A percentile compares a stretch with the other conserved stretches of the same genome.
Conservation (phyloP, 1,284 basidiomycete genomes). For the Fomes fomentarius region DNA sequence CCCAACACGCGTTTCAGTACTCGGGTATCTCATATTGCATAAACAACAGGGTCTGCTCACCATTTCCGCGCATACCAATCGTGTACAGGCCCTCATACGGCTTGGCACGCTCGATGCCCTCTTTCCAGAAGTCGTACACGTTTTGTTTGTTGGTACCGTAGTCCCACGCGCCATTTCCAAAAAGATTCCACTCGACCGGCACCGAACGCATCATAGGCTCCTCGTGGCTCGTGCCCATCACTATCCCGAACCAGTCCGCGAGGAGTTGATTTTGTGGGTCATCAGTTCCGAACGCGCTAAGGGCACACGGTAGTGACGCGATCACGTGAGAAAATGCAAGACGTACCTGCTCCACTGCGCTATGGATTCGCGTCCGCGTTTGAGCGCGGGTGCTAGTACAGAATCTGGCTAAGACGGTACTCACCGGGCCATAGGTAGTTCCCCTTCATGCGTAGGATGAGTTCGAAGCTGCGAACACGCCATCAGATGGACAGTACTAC, state of each 20-base stretch:
- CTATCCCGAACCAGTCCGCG: slow-evolving; percentile 70
- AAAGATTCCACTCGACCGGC: slow-evolving; percentile 61
- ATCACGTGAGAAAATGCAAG: slow-evolving; percentile 2
- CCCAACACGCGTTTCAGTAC: too few relatives aligned
- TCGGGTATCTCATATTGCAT: too few relatives aligned
- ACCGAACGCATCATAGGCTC: slow-evolving; percentile 69
- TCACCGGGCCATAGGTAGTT: slow-evolving; percentile 68
- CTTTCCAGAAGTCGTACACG: slow-evolving; percentile 62
- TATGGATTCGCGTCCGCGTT: neutral
- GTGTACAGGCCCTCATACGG: slow-evolving; percentile 65
- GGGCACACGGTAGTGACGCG: slow-evolving; percentile 15
- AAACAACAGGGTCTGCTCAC: too few relatives aligned
- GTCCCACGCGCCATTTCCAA: slow-evolving; percentile 63
- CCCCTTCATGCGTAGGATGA: slow-evolving; percentile 68
- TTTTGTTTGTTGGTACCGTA: slow-evolving; percentile 54
- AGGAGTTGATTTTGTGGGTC: slow-evolving; percentile 65
- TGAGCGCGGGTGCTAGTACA: neutral
- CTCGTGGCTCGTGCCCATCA: slow-evolving; percentile 72
- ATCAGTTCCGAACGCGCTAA: slow-evolving; percentile 71
- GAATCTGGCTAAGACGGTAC: neutral
- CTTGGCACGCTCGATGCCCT: slow-evolving; percentile 58
- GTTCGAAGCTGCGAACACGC: slow-evolving; percentile 52
- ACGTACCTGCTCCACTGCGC: slow-evolving; percentile 27
- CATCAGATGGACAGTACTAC: too few relatives aligned
- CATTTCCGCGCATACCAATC: slow-evolving; percentile 68